These are phyloP conservation scores for Penicillium sp. DNA, from an alignment of 2,329 filamentous ascomycete genomes.

Conservation along the genomic window DNA sequence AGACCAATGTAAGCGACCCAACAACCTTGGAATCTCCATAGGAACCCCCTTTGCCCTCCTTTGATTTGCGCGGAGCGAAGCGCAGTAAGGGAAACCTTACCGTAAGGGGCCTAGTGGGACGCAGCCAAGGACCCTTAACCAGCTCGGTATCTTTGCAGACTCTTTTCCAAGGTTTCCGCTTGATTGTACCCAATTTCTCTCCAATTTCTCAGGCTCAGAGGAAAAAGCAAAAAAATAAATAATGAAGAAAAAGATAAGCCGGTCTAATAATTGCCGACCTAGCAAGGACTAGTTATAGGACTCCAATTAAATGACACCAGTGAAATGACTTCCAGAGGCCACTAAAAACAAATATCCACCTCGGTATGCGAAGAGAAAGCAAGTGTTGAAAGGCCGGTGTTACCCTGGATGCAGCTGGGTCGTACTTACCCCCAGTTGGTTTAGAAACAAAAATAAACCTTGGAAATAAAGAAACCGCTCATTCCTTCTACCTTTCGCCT, in stretches of 20 bases:
- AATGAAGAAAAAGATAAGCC: background rate
- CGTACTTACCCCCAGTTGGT: background rate
- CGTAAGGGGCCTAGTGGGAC: conserved; percentile 9
- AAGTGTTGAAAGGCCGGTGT: background rate
- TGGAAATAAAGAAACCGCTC: conserved; percentile 1
- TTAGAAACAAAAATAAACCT: conserved; percentile 1
- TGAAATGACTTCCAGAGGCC: background rate
- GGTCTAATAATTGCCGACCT: background rate
- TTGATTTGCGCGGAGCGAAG: conserved; percentile 2
- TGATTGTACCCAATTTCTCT: background rate
- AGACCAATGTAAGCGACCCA: background rate
- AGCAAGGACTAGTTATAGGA: too few species aligned
- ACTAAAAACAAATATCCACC: conserved; percentile 1
- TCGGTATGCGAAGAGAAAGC: conserved; percentile 2
- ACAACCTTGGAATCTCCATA: background rate
- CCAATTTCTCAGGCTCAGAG: background rate
- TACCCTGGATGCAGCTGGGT: conserved; percentile 2
- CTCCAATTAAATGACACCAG: background rate
- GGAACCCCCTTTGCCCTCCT: background rate
- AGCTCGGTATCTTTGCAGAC: conserved; percentile 1
- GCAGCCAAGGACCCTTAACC: conserved; percentile 7
- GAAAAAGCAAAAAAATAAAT: background rate
- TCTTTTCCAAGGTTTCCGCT: background rate
- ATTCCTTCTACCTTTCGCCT: conserved; percentile 8
- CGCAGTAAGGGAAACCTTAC: conserved; percentile 5